phyloP scores from a whole-genome alignment of 140 eudicot species.

The Anethum foeniculum region DNA sequence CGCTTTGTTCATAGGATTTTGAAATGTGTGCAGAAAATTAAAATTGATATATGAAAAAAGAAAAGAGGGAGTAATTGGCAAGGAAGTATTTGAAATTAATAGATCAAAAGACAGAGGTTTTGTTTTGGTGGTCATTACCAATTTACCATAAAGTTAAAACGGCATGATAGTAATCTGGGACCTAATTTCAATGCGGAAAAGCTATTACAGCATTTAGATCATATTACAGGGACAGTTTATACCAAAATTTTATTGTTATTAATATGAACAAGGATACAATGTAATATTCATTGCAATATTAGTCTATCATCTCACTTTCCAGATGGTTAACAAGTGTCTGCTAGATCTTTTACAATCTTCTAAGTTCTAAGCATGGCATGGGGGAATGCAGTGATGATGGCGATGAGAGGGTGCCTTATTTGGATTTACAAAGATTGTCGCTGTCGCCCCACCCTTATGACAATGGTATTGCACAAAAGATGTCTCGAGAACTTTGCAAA shows the following conservation, averaged over 20 bases:
- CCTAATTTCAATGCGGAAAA: not conserved
- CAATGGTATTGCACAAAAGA: constrained; percentile 16
- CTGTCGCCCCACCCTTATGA: not conserved
- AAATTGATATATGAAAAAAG: no score
- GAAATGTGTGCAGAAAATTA: no score
- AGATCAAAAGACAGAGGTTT: no score
- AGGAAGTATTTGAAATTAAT: no score
- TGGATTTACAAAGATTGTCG: not conserved
- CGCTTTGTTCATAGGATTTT: no score
- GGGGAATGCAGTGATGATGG: not conserved
- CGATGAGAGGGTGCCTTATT: not conserved
- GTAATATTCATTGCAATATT: not conserved
- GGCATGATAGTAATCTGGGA: not conserved
- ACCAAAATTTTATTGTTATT: not conserved
- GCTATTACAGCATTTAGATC: not conserved
- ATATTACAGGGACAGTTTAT: not conserved
- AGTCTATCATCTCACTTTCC: not conserved
- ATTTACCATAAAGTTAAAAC: not conserved
- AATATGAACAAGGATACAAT: not conserved
- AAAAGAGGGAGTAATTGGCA: no score
- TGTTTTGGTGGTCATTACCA: no score
- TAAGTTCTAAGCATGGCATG: not conserved
- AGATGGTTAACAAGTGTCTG: not conserved
- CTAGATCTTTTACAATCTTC: not conserved
- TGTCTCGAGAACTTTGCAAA: constrained; percentile 12